A percentile compares a stretch with the other conserved stretches of the same genome.
These are phyloP conservation scores for Zasmidium cellare DNA, from an alignment of 2,329 filamentous ascomycete species.

Conservation along the genomic window DNA sequence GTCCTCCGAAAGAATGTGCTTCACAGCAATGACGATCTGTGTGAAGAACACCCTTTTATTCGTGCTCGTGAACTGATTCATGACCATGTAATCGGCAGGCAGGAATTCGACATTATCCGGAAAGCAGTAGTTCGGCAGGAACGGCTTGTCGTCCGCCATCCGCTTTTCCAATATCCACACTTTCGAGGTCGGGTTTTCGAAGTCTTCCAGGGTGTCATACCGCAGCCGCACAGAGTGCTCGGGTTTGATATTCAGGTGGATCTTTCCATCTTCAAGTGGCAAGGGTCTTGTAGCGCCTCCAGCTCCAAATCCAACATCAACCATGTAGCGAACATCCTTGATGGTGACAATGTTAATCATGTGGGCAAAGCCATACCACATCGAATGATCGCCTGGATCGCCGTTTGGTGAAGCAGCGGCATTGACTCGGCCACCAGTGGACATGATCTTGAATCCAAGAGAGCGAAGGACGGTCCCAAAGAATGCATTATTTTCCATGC, in stretches of 20 bases:
- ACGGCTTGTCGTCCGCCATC: conserved; percentile 43
- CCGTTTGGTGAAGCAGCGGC: conserved; percentile 12
- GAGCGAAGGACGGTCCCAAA: conserved; percentile 53
- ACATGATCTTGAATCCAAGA: conserved; percentile 50
- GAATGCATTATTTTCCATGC: conserved; percentile 60
- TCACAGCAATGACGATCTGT: conserved; percentile 54
- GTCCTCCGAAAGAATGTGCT: conserved; percentile 50
- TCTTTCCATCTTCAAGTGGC: conserved; percentile 30
- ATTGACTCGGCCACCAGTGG: conserved; percentile 41
- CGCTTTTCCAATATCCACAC: conserved; percentile 45
- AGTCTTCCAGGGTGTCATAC: conserved; percentile 21
- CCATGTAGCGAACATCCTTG: conserved; percentile 38
- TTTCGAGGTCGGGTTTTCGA: conserved; percentile 31
- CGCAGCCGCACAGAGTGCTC: conserved; percentile 18
- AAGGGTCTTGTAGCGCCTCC: conserved; percentile 40
- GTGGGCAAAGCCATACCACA: conserved; percentile 36
- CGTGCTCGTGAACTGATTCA: conserved; percentile 59
- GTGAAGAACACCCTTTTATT: conserved; percentile 55
- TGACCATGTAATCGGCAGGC: conserved; percentile 58
- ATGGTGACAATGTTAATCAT: conserved; percentile 50
- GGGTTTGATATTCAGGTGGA: conserved; percentile 16
- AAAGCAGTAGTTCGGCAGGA: conserved; percentile 65
- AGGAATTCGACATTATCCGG: conserved; percentile 62
- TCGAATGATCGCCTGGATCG: conserved; percentile 24
- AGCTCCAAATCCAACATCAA: conserved; percentile 45